Evolutionary conservation across 768 basidiomycete species (phyloP).

Genomic region (Mycena haematopus): DNA sequence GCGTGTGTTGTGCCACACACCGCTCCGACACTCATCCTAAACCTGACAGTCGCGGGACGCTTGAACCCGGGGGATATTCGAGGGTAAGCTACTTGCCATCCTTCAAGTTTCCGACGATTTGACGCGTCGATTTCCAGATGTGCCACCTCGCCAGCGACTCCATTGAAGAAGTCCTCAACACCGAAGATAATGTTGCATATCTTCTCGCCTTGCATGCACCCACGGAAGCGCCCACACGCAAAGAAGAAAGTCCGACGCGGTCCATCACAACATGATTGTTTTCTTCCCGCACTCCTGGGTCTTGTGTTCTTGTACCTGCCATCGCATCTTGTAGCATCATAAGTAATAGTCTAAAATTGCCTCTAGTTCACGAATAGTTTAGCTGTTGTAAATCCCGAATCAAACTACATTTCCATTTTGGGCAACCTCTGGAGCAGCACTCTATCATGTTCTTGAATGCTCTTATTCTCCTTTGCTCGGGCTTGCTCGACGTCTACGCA

Average conservation of each 20-base stretch:
- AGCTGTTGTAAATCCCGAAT: slow-evolving; percentile 22
- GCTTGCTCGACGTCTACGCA: slow-evolving; percentile 14
- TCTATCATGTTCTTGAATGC: not conserved
- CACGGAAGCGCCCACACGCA: slow-evolving; percentile 38
- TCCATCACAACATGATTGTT: slow-evolving; percentile 51
- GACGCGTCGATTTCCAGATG: slow-evolving; percentile 47
- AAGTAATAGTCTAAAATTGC: slow-evolving; percentile 3
- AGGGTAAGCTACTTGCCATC: slow-evolving; percentile 44
- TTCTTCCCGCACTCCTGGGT: slow-evolving; percentile 13
- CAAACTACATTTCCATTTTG: not conserved
- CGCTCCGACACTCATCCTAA: not conserved
- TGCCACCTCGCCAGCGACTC: slow-evolving; percentile 77
- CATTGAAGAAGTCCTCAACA: slow-evolving; percentile 71
- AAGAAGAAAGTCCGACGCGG: slow-evolving; percentile 42
- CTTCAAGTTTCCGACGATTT: slow-evolving; percentile 5
- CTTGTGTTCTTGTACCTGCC: slow-evolving; percentile 27
- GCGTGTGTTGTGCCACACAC: slow-evolving; percentile 40
- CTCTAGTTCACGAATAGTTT: slow-evolving; percentile 19
- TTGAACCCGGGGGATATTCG: slow-evolving; percentile 51
- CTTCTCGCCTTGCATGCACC: slow-evolving; percentile 69
- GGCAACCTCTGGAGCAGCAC: not conserved
- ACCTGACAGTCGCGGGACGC: slow-evolving; percentile 21
- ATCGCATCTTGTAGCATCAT: slow-evolving; percentile 20
- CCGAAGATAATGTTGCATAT: slow-evolving; percentile 66
- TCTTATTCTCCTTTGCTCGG: slow-evolving; percentile 8